Percentiles rank a stretch among this genome's conserved stretches.
phyloP scores from a whole-genome alignment of 768 basidiomycete species.

The Tephrocybe sp. region DNA sequence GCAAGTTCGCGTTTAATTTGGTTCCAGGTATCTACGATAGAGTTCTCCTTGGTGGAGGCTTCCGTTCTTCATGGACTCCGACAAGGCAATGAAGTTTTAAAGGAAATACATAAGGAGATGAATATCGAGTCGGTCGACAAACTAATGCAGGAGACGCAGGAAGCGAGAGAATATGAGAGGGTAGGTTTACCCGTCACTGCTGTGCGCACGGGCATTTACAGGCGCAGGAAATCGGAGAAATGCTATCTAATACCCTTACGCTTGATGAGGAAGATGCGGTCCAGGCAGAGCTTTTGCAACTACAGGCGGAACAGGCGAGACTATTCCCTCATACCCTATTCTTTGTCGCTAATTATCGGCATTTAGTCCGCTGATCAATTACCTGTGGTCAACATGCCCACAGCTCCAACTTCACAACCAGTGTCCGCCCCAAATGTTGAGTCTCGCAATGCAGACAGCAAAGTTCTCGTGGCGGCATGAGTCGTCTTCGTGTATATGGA shows the following conservation, averaged over 20 bases:
- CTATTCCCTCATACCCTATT: background rate
- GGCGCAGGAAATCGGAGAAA: conserved; percentile 84
- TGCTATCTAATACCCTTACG: conserved; percentile 80
- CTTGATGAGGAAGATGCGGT: conserved; percentile 94
- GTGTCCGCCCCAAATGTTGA: conserved; percentile 13
- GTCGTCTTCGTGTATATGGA: background rate
- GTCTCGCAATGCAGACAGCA: conserved; percentile 15
- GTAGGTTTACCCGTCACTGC: conserved; percentile 37
- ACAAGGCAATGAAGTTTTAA: conserved; percentile 91
- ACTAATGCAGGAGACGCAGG: conserved; percentile 88
- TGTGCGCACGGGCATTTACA: background rate
- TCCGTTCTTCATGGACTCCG: conserved; percentile 91
- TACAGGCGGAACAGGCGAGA: conserved; percentile 68
- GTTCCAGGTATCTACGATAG: conserved; percentile 90
- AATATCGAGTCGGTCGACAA: conserved; percentile 92
- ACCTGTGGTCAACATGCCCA: conserved; percentile 46
- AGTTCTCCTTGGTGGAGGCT: conserved; percentile 92
- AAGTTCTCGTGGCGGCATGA: conserved; percentile 36
- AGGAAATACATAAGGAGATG: conserved; percentile 94
- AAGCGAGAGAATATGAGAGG: conserved; percentile 89
- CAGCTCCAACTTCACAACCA: conserved; percentile 50
- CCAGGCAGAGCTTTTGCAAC: conserved; percentile 71
- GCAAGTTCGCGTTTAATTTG: background rate
- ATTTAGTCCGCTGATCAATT: conserved; percentile 31
- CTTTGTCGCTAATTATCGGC: conserved; percentile 4